A percentile compares a stretch with the other conserved stretches of the same genome.
Conservation (phyloP, 148 eudicot genomes). For the Cornus controversa region DNA sequence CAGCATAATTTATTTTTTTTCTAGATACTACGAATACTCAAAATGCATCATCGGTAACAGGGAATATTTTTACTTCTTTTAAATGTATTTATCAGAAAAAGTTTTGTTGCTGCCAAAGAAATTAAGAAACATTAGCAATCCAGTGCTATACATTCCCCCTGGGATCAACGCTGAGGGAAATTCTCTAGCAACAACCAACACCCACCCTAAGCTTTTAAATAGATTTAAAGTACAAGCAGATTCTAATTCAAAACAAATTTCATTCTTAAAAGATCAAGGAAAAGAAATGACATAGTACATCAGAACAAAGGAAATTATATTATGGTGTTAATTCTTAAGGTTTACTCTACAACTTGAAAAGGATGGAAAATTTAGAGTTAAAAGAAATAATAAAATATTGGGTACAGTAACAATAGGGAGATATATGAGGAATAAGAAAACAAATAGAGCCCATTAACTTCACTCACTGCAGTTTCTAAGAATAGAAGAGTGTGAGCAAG, state of each 20-base stretch:
- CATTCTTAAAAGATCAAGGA: neutral
- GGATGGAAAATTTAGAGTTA: neutral
- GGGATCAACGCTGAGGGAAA: too few species aligned
- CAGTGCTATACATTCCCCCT: neutral
- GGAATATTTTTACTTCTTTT: neutral
- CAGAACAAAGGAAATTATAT: neutral
- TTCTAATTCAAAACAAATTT: neutral
- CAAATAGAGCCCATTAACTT: slow-evolving; percentile 2
- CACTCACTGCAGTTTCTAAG: neutral
- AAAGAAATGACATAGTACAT: neutral
- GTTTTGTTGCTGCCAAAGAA: neutral
- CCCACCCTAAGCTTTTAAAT: too few species aligned
- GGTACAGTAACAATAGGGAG: neutral
- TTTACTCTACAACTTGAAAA: neutral
- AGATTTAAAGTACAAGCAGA: neutral
- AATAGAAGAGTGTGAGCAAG: neutral
- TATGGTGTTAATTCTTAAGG: neutral
- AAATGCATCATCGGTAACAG: neutral
- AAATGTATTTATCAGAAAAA: too few species aligned
- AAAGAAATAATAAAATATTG: neutral
- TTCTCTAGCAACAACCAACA: too few species aligned
- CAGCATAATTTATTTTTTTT: neutral
- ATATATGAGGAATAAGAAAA: neutral
- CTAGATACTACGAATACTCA: neutral
- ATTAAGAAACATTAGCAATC: neutral